Base-by-base conservation (phyloP, 1,284 basidiomycete genomes). In the Cutaneotrichosporon arboriforme region DNA sequence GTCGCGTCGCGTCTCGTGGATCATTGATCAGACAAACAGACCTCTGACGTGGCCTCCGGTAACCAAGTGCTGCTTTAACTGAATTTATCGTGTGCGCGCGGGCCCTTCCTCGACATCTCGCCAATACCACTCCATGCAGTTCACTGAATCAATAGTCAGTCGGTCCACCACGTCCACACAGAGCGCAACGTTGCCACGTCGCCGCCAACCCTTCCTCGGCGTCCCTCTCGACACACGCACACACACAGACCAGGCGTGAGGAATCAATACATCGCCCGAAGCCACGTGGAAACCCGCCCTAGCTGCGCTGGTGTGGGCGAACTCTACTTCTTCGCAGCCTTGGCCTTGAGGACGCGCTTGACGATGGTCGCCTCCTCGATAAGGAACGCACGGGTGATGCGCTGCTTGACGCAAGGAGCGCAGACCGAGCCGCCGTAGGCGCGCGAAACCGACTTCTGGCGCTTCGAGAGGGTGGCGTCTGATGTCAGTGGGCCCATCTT, bases 321-420 rank as follows among this genome's bases (percentile, higher is more conserved):
- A 54, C 47, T 64, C 62, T 76, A 76, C 68, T 74, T 75, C 74
- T 73, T 76, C 46, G 62, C 70, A 61, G 69, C 67, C 69, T 75
- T 82, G 69, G 86, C 87, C 83, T 97, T 97, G 82, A 97, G 90
- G 64, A 98, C 93, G 79, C 85, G 88, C 87, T 99, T 99, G 75
- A 99, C 94, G 68, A 99, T 97, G 84, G 97, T 98, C 46, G 94
- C 94, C 82, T 98, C 93, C 82, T 98, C 96, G 54, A 98, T 90
- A 61, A 99, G 80, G 86, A 98, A 99, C 61, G 96, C 93, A 58
- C 96, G 90, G 71, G 98, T 87, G 71, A 99, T 93, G 67, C 94
- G 85, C 63, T 87, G 86, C 78, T 87, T 89, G 52, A 93, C 90
- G 75, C 92, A 97, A 69, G 83, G 83, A 61, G 89, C 89, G 77